Evolutionary conservation across 1,284 basidiomycete genomes (phyloP), one percentile per base, ranked within the genome.

Genomic region (Papiliotrema fonsecae): DNA sequence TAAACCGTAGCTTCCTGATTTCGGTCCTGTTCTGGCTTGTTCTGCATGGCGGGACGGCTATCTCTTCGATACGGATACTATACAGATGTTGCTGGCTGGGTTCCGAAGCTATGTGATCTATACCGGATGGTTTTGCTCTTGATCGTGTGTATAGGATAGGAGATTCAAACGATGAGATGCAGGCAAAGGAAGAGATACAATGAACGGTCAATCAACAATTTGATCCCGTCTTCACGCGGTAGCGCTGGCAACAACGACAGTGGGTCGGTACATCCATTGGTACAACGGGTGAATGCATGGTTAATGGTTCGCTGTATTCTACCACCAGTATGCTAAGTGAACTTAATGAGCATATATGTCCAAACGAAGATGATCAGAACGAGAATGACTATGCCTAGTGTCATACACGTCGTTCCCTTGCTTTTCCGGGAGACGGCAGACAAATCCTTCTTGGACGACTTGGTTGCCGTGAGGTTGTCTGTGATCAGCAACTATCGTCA

Each of bases 1-100:
- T 96, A 96, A 4, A 94, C 89, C 0, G 92, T 96, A 2, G 91
- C 91, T 72, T 96, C 92, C 67, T 93, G 89, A 69, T 93, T 93
- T 64, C 89, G 81, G 75, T 93, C 89, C 47, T 70, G 66, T 73
- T 93, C 89, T 67, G 91, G 86, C 53, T 70, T 71, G 50, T 57
- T 65, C 55, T 68, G 65, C 64, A 68, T 68, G 50, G 10, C 41
- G n/a, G 25, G 1, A 19, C 41, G 30, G 30, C 9, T 16, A 31
- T 9, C 30, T 31, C n/a, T n/a, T 52, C 39, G 24, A 6, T 22
- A 11, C 18, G 9, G 35, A 41, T 26, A 24, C 26, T 11, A 7
- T 41, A 10, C 24, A 24, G 6, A 10, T 7, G 39, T 24, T 21
- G 9, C 36, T 10, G n/a, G 9, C 30, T 19, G 9, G 10, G 9